Conservation (phyloP, 768 basidiomycete species). For the Kondoa subrosea region DNA sequence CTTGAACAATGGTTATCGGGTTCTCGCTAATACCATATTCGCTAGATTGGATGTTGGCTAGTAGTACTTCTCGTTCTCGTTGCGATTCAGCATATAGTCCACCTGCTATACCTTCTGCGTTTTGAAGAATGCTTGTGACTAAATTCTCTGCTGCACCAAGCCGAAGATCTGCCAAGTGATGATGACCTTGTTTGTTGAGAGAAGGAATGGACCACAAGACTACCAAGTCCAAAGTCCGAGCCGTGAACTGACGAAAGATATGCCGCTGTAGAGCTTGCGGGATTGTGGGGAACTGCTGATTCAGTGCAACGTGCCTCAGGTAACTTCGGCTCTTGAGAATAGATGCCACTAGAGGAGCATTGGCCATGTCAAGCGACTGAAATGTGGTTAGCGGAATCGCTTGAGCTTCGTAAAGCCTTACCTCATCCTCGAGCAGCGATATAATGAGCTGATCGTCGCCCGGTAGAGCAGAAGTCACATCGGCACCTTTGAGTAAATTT, state of each 20-base stretch:
- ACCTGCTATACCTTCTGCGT: slow-evolving; percentile 3
- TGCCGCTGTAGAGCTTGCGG: neutral
- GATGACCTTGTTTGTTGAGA: neutral
- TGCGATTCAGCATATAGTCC: slow-evolving; percentile 11
- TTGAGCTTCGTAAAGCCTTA: neutral
- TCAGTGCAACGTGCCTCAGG: neutral
- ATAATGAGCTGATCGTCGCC: neutral
- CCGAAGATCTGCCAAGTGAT: neutral
- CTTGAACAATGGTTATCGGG: neutral
- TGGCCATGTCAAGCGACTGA: neutral
- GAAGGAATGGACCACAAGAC: slow-evolving; percentile 7
- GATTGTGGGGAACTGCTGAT: slow-evolving; percentile 7
- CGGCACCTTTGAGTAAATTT: neutral
- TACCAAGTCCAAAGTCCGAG: neutral
- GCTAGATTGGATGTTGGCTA: slow-evolving; percentile 1
- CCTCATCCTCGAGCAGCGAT: neutral
- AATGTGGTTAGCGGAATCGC: neutral
- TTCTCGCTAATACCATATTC: neutral
- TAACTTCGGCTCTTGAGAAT: neutral
- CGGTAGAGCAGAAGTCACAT: neutral
- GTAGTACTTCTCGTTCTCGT: slow-evolving; percentile 2
- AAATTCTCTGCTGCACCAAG: neutral
- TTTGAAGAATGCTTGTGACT: neutral
- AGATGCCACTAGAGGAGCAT: neutral
- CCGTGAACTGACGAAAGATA: slow-evolving; percentile 4